phyloP scores from a whole-genome alignment of 2,329 filamentous ascomycete genomes.

The Cadophora malorum region DNA sequence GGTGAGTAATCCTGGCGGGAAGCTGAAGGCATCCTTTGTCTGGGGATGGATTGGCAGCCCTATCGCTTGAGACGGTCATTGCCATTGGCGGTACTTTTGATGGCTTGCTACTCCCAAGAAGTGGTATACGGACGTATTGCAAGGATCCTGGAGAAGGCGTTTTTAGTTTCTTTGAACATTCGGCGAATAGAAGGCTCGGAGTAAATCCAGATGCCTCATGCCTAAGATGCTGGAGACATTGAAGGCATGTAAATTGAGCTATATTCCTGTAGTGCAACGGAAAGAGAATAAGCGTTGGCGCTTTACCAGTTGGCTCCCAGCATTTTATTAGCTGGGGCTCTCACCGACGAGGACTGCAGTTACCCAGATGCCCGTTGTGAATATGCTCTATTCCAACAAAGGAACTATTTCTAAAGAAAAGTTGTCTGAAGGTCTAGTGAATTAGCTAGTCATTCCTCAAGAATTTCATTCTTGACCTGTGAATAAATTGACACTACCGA shows the following conservation, averaged over 20 bases:
- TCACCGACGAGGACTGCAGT: too few relatives aligned
- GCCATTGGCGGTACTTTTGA: background rate
- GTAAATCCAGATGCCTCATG: background rate
- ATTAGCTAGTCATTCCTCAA: too few relatives aligned
- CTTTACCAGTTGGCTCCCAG: too few relatives aligned
- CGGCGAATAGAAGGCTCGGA: background rate
- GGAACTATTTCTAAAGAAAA: too few relatives aligned
- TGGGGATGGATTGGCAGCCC: background rate
- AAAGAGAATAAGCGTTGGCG: too few relatives aligned
- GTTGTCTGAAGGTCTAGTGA: too few relatives aligned
- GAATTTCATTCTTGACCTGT: too few relatives aligned
- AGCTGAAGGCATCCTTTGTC: constrained; percentile 10
- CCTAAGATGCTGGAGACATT: background rate
- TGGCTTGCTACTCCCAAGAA: background rate
- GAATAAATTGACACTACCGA: too few relatives aligned
- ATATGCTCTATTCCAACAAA: too few relatives aligned
- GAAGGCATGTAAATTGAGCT: background rate
- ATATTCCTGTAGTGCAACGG: too few relatives aligned
- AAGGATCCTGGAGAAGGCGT: background rate
- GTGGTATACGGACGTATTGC: constrained; percentile 9
- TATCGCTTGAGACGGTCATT: background rate
- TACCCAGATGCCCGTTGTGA: too few relatives aligned
- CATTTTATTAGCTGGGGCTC: too few relatives aligned
- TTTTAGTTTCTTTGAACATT: background rate
- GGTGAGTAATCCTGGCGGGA: constrained; percentile 1